Evolutionary conservation across 2,329 filamentous ascomycete species (phyloP), one percentile per base, ranked within the genome.

Genomic region (Exophiala alcalophila): DNA sequence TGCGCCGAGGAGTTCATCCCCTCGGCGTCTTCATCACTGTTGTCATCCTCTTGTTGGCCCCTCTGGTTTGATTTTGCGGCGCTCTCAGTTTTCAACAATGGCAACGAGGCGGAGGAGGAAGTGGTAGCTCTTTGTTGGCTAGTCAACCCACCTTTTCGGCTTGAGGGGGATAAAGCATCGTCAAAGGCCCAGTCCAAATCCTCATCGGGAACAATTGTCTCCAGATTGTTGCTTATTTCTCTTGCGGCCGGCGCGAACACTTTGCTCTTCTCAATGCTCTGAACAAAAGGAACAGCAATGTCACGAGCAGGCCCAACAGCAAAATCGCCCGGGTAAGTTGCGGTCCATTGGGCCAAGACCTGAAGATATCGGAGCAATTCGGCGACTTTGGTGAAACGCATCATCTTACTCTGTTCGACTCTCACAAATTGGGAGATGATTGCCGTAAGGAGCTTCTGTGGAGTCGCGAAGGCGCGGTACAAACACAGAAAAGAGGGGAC

Each of bases 391-490:
- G 82, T 82, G 29, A 96, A 76, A 50, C 86, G 83, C 51, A 81
- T 74, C 47, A 85, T 81, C 29, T 81, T 78, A 57, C 81, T 80
- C 16, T 85, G 73, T 53, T 94, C 84, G 47, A 95, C 80, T 26
- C 85, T 81, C 44, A 82, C 74, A 27, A 94, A 72, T 5, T 66
- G 65, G 40, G 54, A 54, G 21, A 72, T 65, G 30, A 97, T 84
- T 5, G 86, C 81, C 27, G 81, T 77, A 38, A 97, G 80, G 4
- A 98, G 74, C 52, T 84, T 77, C 7, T 78, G 76, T 0, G 92
- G 92, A 2, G 90, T 80, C 3, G 88, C 85, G 61, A 98, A 97
- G 63, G 92, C 94, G 50, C 92, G 84, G 65, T 97, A 97, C 10
- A 97, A 72, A 52, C 91, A 95, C 20, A 97, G 73, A 58, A 97